Conservation (phyloP, 73 alveolate genomes). For the Halteria grandinella region DNA sequence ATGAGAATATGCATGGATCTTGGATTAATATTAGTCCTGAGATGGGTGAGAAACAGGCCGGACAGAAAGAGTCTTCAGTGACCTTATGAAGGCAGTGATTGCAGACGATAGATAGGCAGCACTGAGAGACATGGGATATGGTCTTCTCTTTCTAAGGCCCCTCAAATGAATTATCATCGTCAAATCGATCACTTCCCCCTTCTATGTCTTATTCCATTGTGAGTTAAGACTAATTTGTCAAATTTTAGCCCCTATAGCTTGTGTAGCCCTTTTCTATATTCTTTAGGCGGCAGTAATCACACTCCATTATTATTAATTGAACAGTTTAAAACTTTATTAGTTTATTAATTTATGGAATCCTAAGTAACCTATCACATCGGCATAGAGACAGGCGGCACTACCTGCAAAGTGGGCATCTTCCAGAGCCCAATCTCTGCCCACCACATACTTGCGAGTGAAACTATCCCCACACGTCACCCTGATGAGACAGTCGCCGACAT, state of each 20-base stretch:
- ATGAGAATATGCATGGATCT: no score
- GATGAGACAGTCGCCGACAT: constrained; percentile 59
- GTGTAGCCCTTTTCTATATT: neutral
- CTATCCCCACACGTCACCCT: constrained; percentile 63
- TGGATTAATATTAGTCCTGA: no score
- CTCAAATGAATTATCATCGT: no score
- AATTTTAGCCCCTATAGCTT: neutral
- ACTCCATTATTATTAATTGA: constrained; percentile 2
- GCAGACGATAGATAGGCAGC: no score
- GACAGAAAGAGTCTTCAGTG: no score
- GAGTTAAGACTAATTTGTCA: neutral
- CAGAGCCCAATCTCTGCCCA: neutral
- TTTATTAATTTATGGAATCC: neutral
- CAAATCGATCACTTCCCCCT: no score
- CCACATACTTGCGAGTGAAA: neutral
- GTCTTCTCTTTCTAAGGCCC: no score
- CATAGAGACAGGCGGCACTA: constrained; percentile 53
- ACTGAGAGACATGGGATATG: no score
- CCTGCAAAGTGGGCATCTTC: constrained; percentile 47
- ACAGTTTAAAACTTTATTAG: neutral
- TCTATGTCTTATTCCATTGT: no score
- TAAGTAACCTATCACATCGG: constrained; percentile 41
- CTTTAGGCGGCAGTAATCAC: neutral
- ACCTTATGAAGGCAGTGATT: constrained; percentile 10
- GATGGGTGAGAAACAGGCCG: no score